Evolutionary conservation across 2,329 filamentous ascomycete genomes (phyloP).

Genomic region (Triangularia setosa): DNA sequence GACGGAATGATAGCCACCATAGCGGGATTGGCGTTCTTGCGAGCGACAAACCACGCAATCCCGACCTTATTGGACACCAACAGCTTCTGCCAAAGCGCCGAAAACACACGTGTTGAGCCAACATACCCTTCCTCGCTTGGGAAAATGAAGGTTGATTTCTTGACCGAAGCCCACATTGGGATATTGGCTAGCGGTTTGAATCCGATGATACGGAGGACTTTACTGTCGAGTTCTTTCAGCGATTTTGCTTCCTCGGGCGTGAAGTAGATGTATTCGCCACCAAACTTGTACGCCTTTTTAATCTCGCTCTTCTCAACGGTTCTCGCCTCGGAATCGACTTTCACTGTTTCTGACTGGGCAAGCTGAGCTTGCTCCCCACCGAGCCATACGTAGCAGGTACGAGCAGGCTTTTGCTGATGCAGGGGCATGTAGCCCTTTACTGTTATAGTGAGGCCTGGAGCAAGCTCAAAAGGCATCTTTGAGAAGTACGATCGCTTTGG

Average conservation of each 20-base stretch:
- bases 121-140: conserved; percentile 87
- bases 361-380: conserved; percentile 83
- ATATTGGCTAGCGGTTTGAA: conserved; percentile 80
- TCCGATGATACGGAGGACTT: conserved; percentile 82
- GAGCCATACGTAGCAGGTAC: conserved; percentile 84
- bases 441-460: conserved; percentile 77
- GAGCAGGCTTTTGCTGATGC: conserved; percentile 74
- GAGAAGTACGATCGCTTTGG: conserved; percentile 83
- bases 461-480: conserved; percentile 81
- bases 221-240: conserved; percentile 75
- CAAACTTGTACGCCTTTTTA: conserved; percentile 93
- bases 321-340: conserved; percentile 73
- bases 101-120: conserved; percentile 89
- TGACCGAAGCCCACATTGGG: conserved; percentile 78
- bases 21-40: conserved; percentile 73
- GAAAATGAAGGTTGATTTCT: conserved; percentile 88
- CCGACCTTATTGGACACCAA: conserved; percentile 75
- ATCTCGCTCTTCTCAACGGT: conserved; percentile 77
- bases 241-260: conserved; percentile 75
- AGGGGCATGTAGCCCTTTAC: conserved; percentile 91
- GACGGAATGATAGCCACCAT: conserved; percentile 81
- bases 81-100: conserved; percentile 84
- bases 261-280: conserved; percentile 84
- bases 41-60: conserved; percentile 84
- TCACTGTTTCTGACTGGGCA: conserved; percentile 67